Percentiles rank a stretch among this genome's conserved stretches.
phyloP scores from a whole-genome alignment of 805 yeast species.

The Wickerhamomyces chaumierensis region DNA sequence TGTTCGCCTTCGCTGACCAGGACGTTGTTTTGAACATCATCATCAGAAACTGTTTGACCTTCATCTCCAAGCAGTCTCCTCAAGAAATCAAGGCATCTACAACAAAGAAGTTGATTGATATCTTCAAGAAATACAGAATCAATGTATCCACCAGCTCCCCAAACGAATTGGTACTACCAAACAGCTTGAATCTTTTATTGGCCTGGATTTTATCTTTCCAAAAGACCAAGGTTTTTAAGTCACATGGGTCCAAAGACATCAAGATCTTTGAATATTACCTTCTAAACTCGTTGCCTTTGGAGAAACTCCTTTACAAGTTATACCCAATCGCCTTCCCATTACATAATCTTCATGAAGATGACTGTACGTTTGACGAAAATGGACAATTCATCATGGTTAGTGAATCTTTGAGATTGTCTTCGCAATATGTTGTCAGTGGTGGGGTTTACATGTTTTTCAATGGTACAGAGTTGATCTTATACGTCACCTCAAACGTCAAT shows the following conservation, averaged over 20 bases:
- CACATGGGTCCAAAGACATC: conserved; percentile 41
- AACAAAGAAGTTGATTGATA: conserved; percentile 38
- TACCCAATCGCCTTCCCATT: conserved; percentile 76
- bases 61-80: conserved; percentile 31
- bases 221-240: conserved; percentile 51
- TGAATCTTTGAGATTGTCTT: conserved; percentile 30
- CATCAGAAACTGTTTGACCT: conserved; percentile 34
- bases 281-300: conserved; percentile 43
- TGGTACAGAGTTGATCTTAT: conserved; percentile 46
- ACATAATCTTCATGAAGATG: conserved; percentile 51
- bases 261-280: conserved; percentile 43
- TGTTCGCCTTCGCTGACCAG: conserved; percentile 73
- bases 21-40: conserved; percentile 47
- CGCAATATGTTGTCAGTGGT: conserved; percentile 36
- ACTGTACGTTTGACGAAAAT: conserved; percentile 35
- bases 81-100: conserved; percentile 41
- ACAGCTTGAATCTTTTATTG: conserved; percentile 62
- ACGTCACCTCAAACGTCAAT: conserved; percentile 62
- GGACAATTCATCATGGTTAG: conserved; percentile 38
- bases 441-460: conserved; percentile 75
- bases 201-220: conserved; percentile 56
- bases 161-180: conserved; percentile 71
- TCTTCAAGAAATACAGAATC: conserved; percentile 48
- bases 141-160: conserved; percentile 31
- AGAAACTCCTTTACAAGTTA: conserved; percentile 47